These are phyloP conservation scores for Melocanna baccifera DNA, from an alignment of 176 grass and related monocot genomes.

Conservation along the genomic window DNA sequence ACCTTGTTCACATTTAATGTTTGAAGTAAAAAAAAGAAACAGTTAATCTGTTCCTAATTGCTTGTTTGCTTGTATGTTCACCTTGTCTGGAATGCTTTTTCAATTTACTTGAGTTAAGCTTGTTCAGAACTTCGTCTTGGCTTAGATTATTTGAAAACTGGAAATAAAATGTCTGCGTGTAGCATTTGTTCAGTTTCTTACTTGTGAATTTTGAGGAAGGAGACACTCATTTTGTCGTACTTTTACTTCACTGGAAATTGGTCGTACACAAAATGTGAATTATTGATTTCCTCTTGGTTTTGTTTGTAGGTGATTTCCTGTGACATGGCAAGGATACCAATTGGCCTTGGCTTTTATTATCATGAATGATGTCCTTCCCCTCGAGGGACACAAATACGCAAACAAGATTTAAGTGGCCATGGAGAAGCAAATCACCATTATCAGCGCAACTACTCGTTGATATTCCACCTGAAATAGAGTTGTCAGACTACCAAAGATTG, in stretches of 20 bases:
- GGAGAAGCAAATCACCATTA: conserved; percentile 55
- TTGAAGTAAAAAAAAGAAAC: not conserved
- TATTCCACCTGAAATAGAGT: conserved; percentile 71
- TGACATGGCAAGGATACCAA: conserved; percentile 54
- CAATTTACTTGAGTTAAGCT: not conserved
- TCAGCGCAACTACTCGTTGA: conserved; percentile 55
- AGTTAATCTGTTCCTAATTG: not conserved
- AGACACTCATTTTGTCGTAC: not conserved
- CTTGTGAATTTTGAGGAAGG: not conserved
- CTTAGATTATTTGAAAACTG: not conserved
- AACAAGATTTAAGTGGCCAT: conserved; percentile 59
- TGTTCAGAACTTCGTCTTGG: not conserved
- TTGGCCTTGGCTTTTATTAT: conserved; percentile 13
- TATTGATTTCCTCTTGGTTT: conserved; percentile 6
- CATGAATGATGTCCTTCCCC: conserved; percentile 61
- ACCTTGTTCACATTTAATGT: not conserved
- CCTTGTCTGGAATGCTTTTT: not conserved
- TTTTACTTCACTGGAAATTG: not conserved
- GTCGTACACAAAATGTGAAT: not conserved
- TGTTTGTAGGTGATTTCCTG: conserved; percentile 10
- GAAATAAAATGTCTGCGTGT: not conserved
- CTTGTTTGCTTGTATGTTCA: not conserved
- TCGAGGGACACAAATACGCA: conserved; percentile 39
- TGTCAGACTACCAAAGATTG: conserved; percentile 69
- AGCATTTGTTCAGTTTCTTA: not conserved